Conservation (phyloP, 177 flowering plant genomes). For the Vitis hybrid region DNA sequence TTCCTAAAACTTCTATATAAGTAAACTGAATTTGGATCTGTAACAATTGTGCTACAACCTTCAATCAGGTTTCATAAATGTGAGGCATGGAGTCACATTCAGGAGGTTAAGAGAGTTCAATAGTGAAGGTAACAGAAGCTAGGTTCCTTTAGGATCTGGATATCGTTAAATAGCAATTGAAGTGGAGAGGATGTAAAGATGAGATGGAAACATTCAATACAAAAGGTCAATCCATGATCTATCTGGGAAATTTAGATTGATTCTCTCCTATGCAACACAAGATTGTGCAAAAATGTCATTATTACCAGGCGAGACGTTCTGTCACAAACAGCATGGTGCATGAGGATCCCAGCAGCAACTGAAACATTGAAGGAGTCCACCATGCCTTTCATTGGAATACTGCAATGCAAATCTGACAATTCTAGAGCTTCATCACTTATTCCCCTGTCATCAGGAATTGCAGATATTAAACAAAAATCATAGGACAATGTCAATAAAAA, state of each 20-base stretch:
- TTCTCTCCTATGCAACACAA: neutral
- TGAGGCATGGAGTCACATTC: too few species aligned
- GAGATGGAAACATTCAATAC: neutral
- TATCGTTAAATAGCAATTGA: too few species aligned
- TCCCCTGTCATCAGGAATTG: conserved; percentile 50
- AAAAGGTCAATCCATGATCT: neutral
- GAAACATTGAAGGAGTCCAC: conserved; percentile 97
- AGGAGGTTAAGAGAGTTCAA: too few species aligned
- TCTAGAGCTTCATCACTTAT: conserved; percentile 80
- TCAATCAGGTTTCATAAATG: too few species aligned
- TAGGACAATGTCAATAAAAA: neutral
- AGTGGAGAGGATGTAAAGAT: neutral
- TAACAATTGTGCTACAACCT: too few species aligned
- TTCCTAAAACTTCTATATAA: too few species aligned
- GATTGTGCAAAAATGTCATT: conserved; percentile 5
- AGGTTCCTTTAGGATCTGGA: too few species aligned
- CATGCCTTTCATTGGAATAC: conserved; percentile 97
- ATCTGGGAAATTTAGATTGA: neutral
- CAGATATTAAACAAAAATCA: neutral
- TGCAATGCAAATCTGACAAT: conserved; percentile 77
- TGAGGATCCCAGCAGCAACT: conserved; percentile 90
- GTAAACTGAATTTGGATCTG: too few species aligned
- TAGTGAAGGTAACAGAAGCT: too few species aligned
- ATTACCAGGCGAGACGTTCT: conserved; percentile 81
- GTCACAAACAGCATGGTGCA: conserved; percentile 94